Evolutionary conservation across 129 eudicot species (phyloP), one percentile per base, ranked within the genome.

Genomic region (Heracleum sosnowskyi): DNA sequence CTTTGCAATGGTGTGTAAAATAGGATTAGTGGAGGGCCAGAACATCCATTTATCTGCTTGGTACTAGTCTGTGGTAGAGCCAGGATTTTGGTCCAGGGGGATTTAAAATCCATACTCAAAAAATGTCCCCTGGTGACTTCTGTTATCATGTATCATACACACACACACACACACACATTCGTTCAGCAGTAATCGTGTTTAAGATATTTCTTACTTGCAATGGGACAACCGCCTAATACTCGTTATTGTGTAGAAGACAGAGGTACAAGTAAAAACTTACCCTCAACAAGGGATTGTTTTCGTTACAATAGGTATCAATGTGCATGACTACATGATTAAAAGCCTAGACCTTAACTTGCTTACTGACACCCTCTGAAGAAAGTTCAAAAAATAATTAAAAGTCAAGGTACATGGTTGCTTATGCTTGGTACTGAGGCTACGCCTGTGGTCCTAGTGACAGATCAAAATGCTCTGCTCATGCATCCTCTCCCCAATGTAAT

Each of bases 1-100:
- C 42, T 35, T 40, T 60, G 42, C 45, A 60, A 55, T 75, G 81
- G 64, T 57, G 35, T 53, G 36, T 51, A 77, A 26, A 70, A 36
- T 22, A 74, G 46, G 29, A 46, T 69, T 69, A 34, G 1, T 10
- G 39, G 45, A 35, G 13, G 41, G 66, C 31, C 31, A 2, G 66
- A 57, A 29, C 15, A 57, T 5, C 5, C 64, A 55, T 55, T 4
- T 57, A n/a, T 53, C 31, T n/a, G 16, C 16, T 60, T 60, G 33
- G 15, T 60, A 33, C 33, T 26, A 60, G 24, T 7, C 7, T 24
- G 34, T 2, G 11, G 68, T n/a, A 34, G 68, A n/a, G 34, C 34
- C 33, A n/a, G 68, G 33, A 60, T 0, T 57, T n/a, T 60, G 33
- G 68, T 60, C 68, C 33, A 60, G 33, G 33, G 68, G 68, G 33